Base-by-base conservation (phyloP, 352 stramenopile species). In the Globisporangium apiculatum region DNA sequence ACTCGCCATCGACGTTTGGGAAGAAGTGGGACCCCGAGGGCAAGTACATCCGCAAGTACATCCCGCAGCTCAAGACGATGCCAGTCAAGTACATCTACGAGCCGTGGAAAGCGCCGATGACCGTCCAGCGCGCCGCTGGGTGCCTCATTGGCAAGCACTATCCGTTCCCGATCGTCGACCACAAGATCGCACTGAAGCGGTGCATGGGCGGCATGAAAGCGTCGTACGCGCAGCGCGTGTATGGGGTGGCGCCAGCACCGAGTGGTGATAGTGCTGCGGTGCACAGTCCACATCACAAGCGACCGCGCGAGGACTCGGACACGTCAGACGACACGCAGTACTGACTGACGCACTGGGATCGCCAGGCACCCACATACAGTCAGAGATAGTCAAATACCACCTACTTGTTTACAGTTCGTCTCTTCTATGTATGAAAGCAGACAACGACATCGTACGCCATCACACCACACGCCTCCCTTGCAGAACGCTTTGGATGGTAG, bases 21-120 rank as follows among this genome's bases (percentile, higher is more conserved):
- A 98, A 98, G 70, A 99, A 99, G 71, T 98, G 90, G 67, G 97
- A 99, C 63, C 79, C 88, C 0, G 73, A 96, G 58, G 91, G 91
- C 15, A 69, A 87, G 40, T 98, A 93, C 62, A 97, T 98, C 64
- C 79, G 82, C 48, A 97, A 97, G 67, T 98, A 94, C 67, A 64
- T 99, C 15, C 94, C 95, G 4, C 80, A 77, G 52, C 77, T 99
- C 35, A 71, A 69, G 35, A 71, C 95, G 17, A 75, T 94, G 42
- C 90, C 90, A 24, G 61, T 69, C 8, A 96, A 97, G 67, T 97
- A 96, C 66, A 97, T 97, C 53, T 97, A 97, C 64, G 87, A 55
- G 36, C 50, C 50, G 15, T 55, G 50, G 50, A 55, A 55, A 41
- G 50, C 50, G 36, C 50, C 50, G 90, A 48, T 72, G 8, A 66